A percentile compares a stretch with the other conserved stretches of the same genome.
Evolutionary conservation across 257 asterid species (phyloP).

Genomic region (Solanum verrucosum): DNA sequence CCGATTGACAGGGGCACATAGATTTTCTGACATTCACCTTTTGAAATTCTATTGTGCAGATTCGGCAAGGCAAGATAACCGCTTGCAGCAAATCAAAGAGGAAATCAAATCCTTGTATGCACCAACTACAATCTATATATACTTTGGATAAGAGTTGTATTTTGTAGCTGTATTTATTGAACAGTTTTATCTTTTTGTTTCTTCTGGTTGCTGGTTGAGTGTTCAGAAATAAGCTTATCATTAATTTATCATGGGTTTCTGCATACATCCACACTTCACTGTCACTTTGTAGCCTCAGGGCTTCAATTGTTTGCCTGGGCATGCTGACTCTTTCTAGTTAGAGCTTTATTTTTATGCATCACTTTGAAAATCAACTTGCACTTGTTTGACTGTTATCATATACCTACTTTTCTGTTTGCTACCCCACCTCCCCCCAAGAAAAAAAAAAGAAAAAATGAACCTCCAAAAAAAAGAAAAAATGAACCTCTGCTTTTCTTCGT

Average conservation of each 20-base stretch:
- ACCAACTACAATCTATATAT: not conserved
- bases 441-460: not conserved
- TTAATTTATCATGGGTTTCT: not conserved
- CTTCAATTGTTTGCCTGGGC: not conserved
- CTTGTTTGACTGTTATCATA: not conserved
- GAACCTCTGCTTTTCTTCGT: not conserved
- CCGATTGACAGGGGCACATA: not conserved
- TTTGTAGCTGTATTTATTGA: not conserved
- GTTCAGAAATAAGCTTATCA: not conserved
- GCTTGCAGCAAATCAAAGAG: slow-evolving; percentile 74
- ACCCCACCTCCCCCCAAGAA: not conserved
- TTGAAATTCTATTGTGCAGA: slow-evolving; percentile 30
- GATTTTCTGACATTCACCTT: not conserved
- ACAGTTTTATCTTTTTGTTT: not conserved
- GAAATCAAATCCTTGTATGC: slow-evolving; percentile 72
- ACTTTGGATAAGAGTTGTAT: not conserved
- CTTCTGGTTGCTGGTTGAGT: not conserved
- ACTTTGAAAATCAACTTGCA: not conserved
- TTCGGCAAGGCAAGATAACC: slow-evolving; percentile 39
- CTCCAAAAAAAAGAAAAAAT: not conserved
- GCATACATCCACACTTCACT: not conserved
- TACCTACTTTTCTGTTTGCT: not conserved
- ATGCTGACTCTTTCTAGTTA: not conserved
- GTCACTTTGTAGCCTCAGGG: not conserved
- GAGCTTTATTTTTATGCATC: not conserved